These are phyloP conservation scores for Clarireedia paspali DNA, from an alignment of 2,329 filamentous ascomycete species.

Conservation along the genomic window DNA sequence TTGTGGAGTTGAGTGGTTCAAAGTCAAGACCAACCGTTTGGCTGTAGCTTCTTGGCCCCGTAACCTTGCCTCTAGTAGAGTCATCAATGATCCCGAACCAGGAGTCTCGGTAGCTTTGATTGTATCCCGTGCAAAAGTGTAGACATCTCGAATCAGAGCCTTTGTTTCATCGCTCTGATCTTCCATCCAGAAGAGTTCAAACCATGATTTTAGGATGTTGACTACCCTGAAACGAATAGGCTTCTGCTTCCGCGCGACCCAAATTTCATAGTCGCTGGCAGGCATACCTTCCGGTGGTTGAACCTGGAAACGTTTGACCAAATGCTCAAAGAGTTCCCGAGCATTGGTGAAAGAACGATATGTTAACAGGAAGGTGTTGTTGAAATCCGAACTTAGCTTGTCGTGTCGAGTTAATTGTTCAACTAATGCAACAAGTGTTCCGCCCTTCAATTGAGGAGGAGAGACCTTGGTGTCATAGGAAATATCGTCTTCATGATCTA, in stretches of 20 bases:
- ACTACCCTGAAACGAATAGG: conserved; percentile 93
- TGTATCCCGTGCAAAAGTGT: conserved; percentile 83
- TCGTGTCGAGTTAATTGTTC: conserved; percentile 95
- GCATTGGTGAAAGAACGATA: conserved; percentile 93
- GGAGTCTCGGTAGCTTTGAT: conserved; percentile 92
- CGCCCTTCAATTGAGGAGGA: conserved; percentile 73
- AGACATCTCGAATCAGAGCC: conserved; percentile 79
- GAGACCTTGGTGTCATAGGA: conserved; percentile 80
- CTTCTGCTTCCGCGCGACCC: conserved; percentile 93
- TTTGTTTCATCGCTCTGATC: conserved; percentile 76
- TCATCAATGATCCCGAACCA: conserved; percentile 75
- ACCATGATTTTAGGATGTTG: conserved; percentile 97
- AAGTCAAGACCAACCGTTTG: conserved; percentile 78
- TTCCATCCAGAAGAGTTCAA: conserved; percentile 99
- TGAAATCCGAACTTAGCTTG: conserved; percentile 89
- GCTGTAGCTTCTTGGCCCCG: conserved; percentile 80
- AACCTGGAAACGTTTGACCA: conserved; percentile 86
- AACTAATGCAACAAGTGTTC: conserved; percentile 79
- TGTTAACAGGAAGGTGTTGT: conserved; percentile 94
- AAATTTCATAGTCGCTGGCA: conserved; percentile 70
- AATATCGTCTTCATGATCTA: conserved; percentile 84
- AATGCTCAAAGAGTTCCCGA: conserved; percentile 81
- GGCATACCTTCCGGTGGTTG: conserved; percentile 80
- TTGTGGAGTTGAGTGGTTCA: conserved; percentile 72
- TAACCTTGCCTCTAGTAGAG: conserved; percentile 80